phyloP scores from a whole-genome alignment of 2,329 filamentous ascomycete genomes.

The Fusarium caatingaense region DNA sequence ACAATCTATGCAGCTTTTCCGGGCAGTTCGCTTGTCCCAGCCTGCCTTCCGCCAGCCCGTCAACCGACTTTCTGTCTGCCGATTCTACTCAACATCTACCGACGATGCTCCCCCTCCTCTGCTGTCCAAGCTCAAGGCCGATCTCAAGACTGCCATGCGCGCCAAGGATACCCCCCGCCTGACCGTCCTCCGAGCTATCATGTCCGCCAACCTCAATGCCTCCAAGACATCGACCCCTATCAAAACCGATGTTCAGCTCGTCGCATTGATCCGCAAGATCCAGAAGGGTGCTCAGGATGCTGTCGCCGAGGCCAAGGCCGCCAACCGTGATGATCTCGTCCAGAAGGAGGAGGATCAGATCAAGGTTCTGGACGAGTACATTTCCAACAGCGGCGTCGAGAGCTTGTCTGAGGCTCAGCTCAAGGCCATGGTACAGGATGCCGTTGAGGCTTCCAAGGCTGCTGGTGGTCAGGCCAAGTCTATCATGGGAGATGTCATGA shows the following conservation, averaged over 20 bases:
- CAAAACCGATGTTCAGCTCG: constrained; percentile 74
- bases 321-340: constrained; percentile 74
- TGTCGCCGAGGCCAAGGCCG: constrained; percentile 70
- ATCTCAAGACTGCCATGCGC: constrained; percentile 75
- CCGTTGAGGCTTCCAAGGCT: constrained; percentile 62
- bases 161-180: constrained; percentile 73
- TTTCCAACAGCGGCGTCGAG: constrained; percentile 68
- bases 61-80: constrained; percentile 33
- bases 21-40: constrained; percentile 42
- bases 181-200: constrained; percentile 73
- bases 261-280: constrained; percentile 74
- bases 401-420: constrained; percentile 70
- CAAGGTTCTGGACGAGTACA: constrained; percentile 73
- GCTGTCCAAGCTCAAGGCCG: constrained; percentile 65
- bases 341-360: constrained; percentile 77
- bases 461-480: constrained; percentile 59
- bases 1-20: constrained; percentile 40
- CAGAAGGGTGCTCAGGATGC: constrained; percentile 69
- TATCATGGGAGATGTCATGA: constrained; percentile 71
- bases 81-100: constrained; percentile 51
- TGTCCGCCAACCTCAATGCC: constrained; percentile 78
- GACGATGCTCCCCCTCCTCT: constrained; percentile 58
- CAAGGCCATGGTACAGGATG: constrained; percentile 61
- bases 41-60: constrained; percentile 28
- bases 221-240: constrained; percentile 79